Percentiles rank a stretch among this genome's conserved stretches.
Conservation (phyloP, 768 basidiomycete species). For the Crucibulum laeve region DNA sequence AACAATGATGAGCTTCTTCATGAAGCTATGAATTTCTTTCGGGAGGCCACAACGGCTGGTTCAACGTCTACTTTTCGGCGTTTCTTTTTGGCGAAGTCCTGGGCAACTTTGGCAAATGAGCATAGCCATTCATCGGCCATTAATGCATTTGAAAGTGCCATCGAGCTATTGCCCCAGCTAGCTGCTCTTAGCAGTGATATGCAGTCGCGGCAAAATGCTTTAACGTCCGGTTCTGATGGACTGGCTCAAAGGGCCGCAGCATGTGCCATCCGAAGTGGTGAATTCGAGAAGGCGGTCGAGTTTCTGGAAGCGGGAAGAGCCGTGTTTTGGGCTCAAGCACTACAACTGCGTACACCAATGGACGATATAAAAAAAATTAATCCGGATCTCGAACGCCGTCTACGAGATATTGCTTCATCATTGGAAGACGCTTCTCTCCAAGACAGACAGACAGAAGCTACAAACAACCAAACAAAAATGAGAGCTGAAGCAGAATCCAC, state of each 20-base stretch:
- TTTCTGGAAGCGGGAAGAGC: background rate
- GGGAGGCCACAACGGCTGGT: no score
- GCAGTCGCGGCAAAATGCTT: background rate
- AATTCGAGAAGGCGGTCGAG: background rate
- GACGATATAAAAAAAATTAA: background rate
- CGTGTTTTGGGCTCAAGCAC: background rate
- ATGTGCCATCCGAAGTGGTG: constrained; percentile 1
- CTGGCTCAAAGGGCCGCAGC: constrained; percentile 3
- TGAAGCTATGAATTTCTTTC: no score
- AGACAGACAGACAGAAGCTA: no score
- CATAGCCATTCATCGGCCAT: background rate
- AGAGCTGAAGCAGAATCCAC: constrained; percentile 6
- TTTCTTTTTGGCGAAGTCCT: no score
- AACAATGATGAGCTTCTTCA: no score
- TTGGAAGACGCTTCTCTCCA: background rate
- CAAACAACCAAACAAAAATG: background rate
- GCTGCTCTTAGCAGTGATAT: background rate
- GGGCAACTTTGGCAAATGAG: background rate
- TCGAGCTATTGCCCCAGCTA: background rate
- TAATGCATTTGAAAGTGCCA: background rate
- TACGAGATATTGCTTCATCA: background rate
- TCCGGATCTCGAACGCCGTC: background rate
- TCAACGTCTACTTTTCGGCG: no score
- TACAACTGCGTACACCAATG: background rate
- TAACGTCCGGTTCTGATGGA: background rate